Evolutionary conservation across 2,329 filamentous ascomycete genomes (phyloP).

Genomic region (Elsinoe fawcettii): DNA sequence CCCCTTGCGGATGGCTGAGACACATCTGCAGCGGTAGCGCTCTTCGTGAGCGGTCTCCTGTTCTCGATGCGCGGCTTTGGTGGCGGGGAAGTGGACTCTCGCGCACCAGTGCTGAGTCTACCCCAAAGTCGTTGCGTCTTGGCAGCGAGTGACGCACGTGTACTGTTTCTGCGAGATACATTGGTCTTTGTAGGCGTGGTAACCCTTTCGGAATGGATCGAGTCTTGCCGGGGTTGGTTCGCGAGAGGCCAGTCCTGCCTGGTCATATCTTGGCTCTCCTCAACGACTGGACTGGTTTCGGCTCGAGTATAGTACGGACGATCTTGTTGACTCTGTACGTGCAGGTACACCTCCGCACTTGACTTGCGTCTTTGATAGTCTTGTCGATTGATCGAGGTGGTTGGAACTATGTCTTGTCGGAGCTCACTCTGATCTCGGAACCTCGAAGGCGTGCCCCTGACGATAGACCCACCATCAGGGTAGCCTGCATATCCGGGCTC

Average conservation of each 20-base stretch:
- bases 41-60: constrained; percentile 4
- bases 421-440: constrained; percentile 19
- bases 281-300: neutral
- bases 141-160: constrained; percentile 13
- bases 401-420: neutral
- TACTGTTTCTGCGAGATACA: neutral
- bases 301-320: constrained; percentile 8
- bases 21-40: neutral
- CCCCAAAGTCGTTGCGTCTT: constrained; percentile 12
- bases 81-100: constrained; percentile 5
- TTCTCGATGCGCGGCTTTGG: constrained; percentile 9
- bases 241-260: neutral
- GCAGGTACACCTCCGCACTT: constrained; percentile 9
- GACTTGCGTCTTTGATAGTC: constrained; percentile 10
- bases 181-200: neutral
- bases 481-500: constrained; percentile 25
- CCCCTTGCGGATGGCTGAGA: neutral
- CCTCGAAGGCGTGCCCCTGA: constrained; percentile 30
- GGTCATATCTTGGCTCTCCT: neutral
- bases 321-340: neutral
- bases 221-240: constrained; percentile 1
- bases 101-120: neutral
- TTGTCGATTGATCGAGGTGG: too few relatives aligned
- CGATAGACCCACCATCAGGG: constrained; percentile 29
- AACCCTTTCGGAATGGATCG: neutral